Evolutionary conservation across 192 early-diverging fungal genomes (phyloP), one percentile per base, ranked within the genome.

Genomic region (Podila epicladia): DNA sequence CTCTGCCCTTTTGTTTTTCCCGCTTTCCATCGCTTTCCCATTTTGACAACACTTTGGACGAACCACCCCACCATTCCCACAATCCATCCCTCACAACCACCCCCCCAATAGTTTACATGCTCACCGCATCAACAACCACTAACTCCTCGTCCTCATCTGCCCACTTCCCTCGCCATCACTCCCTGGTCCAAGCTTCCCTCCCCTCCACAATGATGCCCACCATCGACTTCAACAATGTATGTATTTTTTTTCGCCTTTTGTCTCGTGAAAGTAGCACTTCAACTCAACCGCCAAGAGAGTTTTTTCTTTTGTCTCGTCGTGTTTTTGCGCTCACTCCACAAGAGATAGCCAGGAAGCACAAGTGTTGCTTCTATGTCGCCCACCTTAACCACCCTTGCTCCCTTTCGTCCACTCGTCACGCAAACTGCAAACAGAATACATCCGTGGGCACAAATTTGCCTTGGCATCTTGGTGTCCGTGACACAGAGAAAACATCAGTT

Each of bases 201-300:
- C 24, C 53, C 20, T 55, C 24, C 53, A 76, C 74, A 13, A 72
- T 73, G 61, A 63, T 80, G 66, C 77, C 65, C 29, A 73, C 77
- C 28, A 80, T 80, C 71, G 77, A 80, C 77, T 80, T 80, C 60
- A 73, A 58, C 66, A 80, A 80, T 69, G 77, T 80, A 80, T 61
- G 15, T 33, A 1, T 26, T 22, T 4, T 4, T 53, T 53, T 2
- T 6, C 19, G 53, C 24, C 35, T 37, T 37, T 37, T 37, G 9
- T 0, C 35, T 37, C 13, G 41, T 45, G 41, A 13, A 45, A 45
- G 0, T 15, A 15, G 41, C 41, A 45, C 35, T 9, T 37, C 35
- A 24, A 24, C 53, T 37, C 24, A 55, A 55, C 24, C 5, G 24
- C 22, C 19, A 55, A 55, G 26, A 55, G 53, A 26, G 22, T 24